These are phyloP conservation scores for Tetragonia tetragonoides DNA, from an alignment of 148 eudicot genomes.

Conservation along the genomic window DNA sequence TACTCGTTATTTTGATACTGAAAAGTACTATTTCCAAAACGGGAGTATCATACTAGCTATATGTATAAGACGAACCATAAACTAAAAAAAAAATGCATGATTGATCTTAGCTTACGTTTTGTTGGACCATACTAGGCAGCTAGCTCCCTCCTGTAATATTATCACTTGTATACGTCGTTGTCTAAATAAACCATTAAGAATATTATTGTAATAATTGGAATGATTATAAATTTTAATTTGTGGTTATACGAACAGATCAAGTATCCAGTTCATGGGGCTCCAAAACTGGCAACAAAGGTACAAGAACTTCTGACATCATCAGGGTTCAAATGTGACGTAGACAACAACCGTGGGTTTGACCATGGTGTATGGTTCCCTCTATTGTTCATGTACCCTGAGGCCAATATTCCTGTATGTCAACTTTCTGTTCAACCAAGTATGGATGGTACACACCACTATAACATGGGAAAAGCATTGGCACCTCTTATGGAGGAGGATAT, in stretches of 20 bases:
- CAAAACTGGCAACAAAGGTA: slow-evolving; percentile 51
- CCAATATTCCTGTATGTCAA: slow-evolving; percentile 67
- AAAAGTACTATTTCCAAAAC: no score
- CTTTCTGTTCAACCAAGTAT: slow-evolving; percentile 47
- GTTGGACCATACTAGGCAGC: no score
- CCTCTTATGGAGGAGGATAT: slow-evolving; percentile 64
- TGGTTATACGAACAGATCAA: slow-evolving; percentile 38
- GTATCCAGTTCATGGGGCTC: slow-evolving; percentile 72
- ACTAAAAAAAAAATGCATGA: no score
- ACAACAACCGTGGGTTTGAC: slow-evolving; percentile 60
- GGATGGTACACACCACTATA: slow-evolving; percentile 52
- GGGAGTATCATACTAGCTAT: no score
- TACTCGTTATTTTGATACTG: no score
- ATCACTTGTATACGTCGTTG: no score
- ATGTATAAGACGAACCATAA: no score
- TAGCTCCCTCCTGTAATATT: no score
- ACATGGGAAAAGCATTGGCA: slow-evolving; percentile 58
- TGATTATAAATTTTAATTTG: no score
- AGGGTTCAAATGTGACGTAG: slow-evolving; percentile 44
- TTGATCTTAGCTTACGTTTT: no score
- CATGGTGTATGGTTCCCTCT: slow-evolving; percentile 76
- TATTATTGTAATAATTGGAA: no score
- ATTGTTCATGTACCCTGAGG: slow-evolving; percentile 81
- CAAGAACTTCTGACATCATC: slow-evolving; percentile 43
- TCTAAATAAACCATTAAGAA: no score